Percentiles rank a stretch among this genome's conserved stretches.
Conservation (phyloP, 2,329 filamentous ascomycete species). For the Fusarium incarnatum region DNA sequence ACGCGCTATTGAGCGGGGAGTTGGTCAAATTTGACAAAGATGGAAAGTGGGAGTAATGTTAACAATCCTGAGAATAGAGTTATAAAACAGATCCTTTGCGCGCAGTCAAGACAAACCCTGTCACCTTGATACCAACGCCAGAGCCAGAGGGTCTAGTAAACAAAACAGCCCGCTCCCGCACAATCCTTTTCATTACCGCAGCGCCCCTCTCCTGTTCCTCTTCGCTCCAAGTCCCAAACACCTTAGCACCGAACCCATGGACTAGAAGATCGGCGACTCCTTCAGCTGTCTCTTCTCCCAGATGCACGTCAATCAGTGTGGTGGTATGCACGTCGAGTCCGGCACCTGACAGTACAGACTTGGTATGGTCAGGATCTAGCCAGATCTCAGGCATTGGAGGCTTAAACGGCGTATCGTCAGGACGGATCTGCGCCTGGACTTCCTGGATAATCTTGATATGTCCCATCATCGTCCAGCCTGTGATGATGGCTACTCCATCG, state of each 20-base stretch:
- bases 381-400: background rate
- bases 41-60: slow-evolving; percentile 10
- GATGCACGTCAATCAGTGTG: background rate
- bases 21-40: slow-evolving; percentile 67
- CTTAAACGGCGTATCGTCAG: background rate
- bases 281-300: background rate
- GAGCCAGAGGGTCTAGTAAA: background rate
- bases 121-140: background rate
- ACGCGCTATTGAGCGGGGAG: slow-evolving; percentile 64
- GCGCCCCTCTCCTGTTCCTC: background rate
- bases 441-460: background rate
- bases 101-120: background rate
- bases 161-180: background rate
- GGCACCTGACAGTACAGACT: background rate
- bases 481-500: background rate
- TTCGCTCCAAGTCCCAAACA: background rate
- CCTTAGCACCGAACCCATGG: background rate
- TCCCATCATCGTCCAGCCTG: background rate
- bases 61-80: too few relatives aligned
- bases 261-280: background rate
- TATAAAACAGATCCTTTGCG: background rate
- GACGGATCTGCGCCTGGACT: background rate
- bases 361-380: background rate
- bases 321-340: background rate
- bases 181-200: background rate